Base-by-base conservation (phyloP, 306 rosid species). In the Vigna trinervia region DNA sequence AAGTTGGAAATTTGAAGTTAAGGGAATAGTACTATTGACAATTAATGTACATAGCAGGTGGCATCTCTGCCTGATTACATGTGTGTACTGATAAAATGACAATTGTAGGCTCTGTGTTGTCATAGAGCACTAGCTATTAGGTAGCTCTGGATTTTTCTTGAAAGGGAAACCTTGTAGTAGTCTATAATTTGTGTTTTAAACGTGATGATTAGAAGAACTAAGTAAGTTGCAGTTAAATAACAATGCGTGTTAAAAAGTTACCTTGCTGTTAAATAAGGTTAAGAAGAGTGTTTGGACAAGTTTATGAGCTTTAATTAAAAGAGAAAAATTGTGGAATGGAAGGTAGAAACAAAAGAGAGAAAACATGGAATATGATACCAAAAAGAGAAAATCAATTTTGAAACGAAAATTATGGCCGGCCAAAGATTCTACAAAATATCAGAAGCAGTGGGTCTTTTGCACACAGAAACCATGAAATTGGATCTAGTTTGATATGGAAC, bases 271-370 rank as follows among this genome's bases (percentile, higher is more conserved):
- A 8, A 15, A 48, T 48, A 1, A 12, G 19, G 53, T 48, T 14
- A 4, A 39, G 11, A 8, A 39, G 45, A 39, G 45, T 7, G 11
- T 8, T 52, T 53, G 56, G 1, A 72, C 0, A 72, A 72, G 48
- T 72, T 43, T 43, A 72, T 0, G 39, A 72, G 48, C 41, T 45
- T 34, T 34, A 34, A 34, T 4, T 20, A 34, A 41, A 56, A 1
- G 2, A 57, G 32, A 19, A 39, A 39, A 12, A 12, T 12, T 22
- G 56, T 43, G 12, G 54, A 73, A 58, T 22, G 43, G 26, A 45
- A 73, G 3, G 6, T 56, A 23, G 47, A 74, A 74, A 59, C 58
- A 59, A 74, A 74, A 46, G 60, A 61, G 15, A 75, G 45, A 46
- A 45, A 39, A 58, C 69, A 23, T 43, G 5, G 68, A 41, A 45